Evolutionary conservation across 768 basidiomycete species (phyloP), one percentile per base, ranked within the genome.

Genomic region (Pholiota microspora): DNA sequence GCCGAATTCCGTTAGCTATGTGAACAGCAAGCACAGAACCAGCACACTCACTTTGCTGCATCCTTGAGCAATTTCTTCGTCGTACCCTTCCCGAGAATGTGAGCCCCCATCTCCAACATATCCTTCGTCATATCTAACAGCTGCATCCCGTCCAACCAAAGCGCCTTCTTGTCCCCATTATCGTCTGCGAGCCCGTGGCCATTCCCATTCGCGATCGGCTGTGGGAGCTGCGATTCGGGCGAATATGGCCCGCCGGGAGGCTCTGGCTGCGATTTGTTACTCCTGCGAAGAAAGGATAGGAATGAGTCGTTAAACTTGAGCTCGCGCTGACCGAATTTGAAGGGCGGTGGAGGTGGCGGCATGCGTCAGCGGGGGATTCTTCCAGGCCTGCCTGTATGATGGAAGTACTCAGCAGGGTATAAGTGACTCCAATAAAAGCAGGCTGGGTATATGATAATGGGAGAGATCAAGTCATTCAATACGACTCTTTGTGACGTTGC

Each of bases 31-130:
- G 21, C n/a, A 9, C 38, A 23, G 34, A 0, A 16, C 10, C 34
- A 24, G 4, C 4, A 23, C 34, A 56, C 66, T 49, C 55, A 67
- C 66, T 61, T 67, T 27, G 64, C 66, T 16, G 66, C 66, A 36
- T 63, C 54, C 50, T 67, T 67, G 59, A 62, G 59, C 47, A 64
- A 58, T 45, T 55, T 58, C 62, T 67, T 67, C 35, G 61, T 59
- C 2, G 60, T 59, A 32, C 64, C 64, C 47, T 65, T 67, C 48
- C 66, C 60, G 32, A 67, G 42, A 23, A 63, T 56, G 18, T 58
- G 56, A 4, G 61, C 49, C 28, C 62, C 54, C 54, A 55, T 58
- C 57, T 67, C 66, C 15, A 67, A 48, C 51, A 65, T 49, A 47
- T 65, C 62, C 45, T 67, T 65, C 8, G 64, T 63, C n/a, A 49